These are phyloP conservation scores for Daldinia sp. DNA, from an alignment of 2,329 filamentous ascomycete genomes.

Conservation along the genomic window DNA sequence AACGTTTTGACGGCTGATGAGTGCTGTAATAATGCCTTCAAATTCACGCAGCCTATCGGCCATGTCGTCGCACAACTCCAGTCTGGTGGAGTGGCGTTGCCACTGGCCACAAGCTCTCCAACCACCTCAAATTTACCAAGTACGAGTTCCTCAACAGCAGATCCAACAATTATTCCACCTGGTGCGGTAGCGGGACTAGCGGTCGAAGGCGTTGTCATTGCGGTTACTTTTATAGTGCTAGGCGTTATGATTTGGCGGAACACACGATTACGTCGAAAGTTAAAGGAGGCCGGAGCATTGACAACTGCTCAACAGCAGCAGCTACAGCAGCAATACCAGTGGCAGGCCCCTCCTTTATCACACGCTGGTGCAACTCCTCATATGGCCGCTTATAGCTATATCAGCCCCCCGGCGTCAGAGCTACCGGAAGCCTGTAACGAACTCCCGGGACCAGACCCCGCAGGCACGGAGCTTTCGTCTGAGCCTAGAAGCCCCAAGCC, in stretches of 20 bases:
- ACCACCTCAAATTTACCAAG: constrained; percentile 8
- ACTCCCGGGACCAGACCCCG: constrained; percentile 18
- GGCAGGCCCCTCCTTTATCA: constrained; percentile 29
- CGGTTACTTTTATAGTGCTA: constrained; percentile 13
- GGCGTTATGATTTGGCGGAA: constrained; percentile 37
- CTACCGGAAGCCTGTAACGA: constrained; percentile 23
- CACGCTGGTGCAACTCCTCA: constrained; percentile 6
- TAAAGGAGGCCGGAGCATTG: constrained; percentile 27
- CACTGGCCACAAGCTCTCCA: constrained; percentile 24
- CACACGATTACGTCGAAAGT: constrained; percentile 20
- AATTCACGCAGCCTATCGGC: constrained; percentile 37
- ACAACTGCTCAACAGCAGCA: constrained; percentile 22
- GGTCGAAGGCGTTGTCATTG: constrained; percentile 33
- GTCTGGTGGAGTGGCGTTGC: constrained; percentile 32
- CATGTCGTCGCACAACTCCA: constrained; percentile 40
- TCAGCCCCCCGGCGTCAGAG: constrained; percentile 18
- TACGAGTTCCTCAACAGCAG: constrained; percentile 6
- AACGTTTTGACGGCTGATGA: constrained; percentile 31
- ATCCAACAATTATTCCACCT: constrained; percentile 18
- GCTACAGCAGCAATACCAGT: constrained; percentile 26
- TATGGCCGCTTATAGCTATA: constrained; percentile 19
- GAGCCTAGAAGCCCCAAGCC: constrained; percentile 17
- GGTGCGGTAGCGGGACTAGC: constrained; percentile 34
- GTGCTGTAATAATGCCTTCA: constrained; percentile 40
- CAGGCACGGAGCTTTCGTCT: constrained; percentile 30